Evolutionary conservation across 768 basidiomycete genomes (phyloP).

Genomic region (Cystofilobasidium capitatum): DNA sequence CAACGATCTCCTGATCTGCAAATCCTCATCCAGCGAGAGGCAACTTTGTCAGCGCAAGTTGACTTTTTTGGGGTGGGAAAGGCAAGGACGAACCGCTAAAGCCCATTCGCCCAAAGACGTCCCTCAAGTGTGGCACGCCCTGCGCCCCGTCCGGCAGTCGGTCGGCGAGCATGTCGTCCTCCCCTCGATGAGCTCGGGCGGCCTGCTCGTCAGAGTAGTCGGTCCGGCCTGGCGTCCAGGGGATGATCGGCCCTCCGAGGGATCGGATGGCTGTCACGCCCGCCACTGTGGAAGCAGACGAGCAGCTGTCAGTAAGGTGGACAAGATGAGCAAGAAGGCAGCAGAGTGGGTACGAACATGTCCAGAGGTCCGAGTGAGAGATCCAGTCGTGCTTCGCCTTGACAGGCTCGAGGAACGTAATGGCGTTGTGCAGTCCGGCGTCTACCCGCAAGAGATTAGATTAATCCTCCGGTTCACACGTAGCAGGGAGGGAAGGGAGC

Average conservation of each 20-base stretch:
- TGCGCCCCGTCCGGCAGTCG: slow-evolving; percentile 39
- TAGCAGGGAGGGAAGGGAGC: slow-evolving; percentile 1
- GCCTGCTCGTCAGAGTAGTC: slow-evolving; percentile 37
- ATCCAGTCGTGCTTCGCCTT: slow-evolving; percentile 40
- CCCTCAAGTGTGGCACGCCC: slow-evolving; percentile 38
- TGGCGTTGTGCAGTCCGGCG: slow-evolving; percentile 36
- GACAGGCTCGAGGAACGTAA: slow-evolving; percentile 39
- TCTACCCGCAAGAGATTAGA: background rate
- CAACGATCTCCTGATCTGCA: slow-evolving; percentile 38
- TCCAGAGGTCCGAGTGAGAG: slow-evolving; percentile 38
- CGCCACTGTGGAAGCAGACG: slow-evolving; percentile 32
- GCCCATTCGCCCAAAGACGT: slow-evolving; percentile 40
- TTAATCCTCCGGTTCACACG: slow-evolving; percentile 20
- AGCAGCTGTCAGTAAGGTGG: background rate
- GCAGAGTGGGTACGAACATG: background rate
- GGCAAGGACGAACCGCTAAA: slow-evolving; percentile 33
- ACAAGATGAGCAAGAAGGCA: slow-evolving; percentile 10
- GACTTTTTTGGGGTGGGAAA: no score
- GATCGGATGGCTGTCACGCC: slow-evolving; percentile 38
- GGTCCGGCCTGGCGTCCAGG: slow-evolving; percentile 39
- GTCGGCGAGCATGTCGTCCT: slow-evolving; percentile 29
- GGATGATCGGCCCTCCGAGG: slow-evolving; percentile 37
- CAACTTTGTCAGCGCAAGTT: no score
- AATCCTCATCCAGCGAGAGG: no score
- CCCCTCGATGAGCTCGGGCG: slow-evolving; percentile 34